phyloP scores from a whole-genome alignment of 768 basidiomycete genomes.

The Saitozyma sp. region DNA sequence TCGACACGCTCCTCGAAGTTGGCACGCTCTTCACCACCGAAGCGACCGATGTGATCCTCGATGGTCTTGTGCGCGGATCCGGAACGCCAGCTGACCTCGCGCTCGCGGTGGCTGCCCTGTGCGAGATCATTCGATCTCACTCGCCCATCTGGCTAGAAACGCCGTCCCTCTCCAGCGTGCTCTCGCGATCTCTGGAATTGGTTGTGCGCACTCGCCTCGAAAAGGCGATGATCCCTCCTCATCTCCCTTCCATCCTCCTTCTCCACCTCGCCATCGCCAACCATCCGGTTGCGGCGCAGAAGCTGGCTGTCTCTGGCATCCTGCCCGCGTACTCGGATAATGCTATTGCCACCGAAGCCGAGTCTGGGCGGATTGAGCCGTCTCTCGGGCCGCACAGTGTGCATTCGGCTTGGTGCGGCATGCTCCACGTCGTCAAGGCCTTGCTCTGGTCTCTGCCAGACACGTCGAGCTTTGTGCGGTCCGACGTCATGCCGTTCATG shows the following conservation, averaged over 20 bases:
- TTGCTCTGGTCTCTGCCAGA: constrained; percentile 66
- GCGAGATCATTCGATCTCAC: constrained; percentile 23
- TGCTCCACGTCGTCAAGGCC: constrained; percentile 75
- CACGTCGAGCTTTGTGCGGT: constrained; percentile 66
- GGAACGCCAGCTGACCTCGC: constrained; percentile 22
- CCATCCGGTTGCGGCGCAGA: constrained; percentile 74
- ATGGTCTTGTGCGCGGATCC: constrained; percentile 16
- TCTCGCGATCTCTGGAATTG: constrained; percentile 72
- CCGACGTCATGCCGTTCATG: constrained; percentile 80
- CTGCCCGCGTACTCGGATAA: constrained; percentile 81
- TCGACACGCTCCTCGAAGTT: constrained; percentile 63
- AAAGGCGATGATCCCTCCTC: constrained; percentile 58
- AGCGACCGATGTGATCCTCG: constrained; percentile 53
- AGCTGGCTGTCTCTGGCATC: constrained; percentile 79
- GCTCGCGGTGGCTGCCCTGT: constrained; percentile 30
- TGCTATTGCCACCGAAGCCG: constrained; percentile 71
- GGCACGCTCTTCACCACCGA: constrained; percentile 60
- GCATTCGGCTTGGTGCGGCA: constrained; percentile 77
- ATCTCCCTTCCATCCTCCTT: constrained; percentile 73
- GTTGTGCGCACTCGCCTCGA: constrained; percentile 68
- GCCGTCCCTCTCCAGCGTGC: constrained; percentile 77
- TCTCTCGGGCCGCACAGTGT: constrained; percentile 73
- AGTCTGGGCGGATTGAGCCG: constrained; percentile 64
- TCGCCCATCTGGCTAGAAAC: constrained; percentile 69
- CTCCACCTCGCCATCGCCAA: constrained; percentile 84